Base-by-base conservation (phyloP, 2,329 filamentous ascomycete genomes). In the Aspergillus floridensis region DNA sequence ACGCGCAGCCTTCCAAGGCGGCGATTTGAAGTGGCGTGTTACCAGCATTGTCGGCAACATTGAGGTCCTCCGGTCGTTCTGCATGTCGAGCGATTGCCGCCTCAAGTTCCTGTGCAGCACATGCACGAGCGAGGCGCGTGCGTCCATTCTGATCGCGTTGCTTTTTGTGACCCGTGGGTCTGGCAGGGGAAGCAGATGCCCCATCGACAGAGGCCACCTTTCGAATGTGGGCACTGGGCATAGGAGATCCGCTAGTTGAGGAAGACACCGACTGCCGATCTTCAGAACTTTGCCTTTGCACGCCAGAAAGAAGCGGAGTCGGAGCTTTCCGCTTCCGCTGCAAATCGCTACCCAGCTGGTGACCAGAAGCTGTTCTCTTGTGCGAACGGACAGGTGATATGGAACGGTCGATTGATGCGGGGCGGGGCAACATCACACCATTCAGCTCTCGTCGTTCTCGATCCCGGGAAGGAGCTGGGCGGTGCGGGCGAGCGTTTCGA, bases 11-110 rank as follows among this genome's bases (percentile, higher is more conserved):
- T 70, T 95, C 89, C 59, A 99, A 82, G 32, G 93, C 88, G 35
- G 95, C 93, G 65, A 96, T 95, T 74, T 99, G 95, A 35, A 99
- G 81, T 24, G 95, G 95, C 1, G 93, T 96, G 70, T 98, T 98
- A n/a, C 92, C 91, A 14, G 95, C 95, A 72, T 96, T 96, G 71
- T 99, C 95, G 24, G 91, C 87, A 59, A 93, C 85, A 67, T 99
- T 91, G 56, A 98, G 76, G 74, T 98, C 92, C 63, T 96, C 91
- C 0, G 92, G 92, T 21, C 92, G 86, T 71, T 96, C 91, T 8
- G 84, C 81, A 32, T 92, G 83, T 63, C 90, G 86, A 66, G 86
- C 84, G 72, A 90, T 93, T 16, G 91, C 92, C 10, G 82, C 81
- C 1, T 93, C 90, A 57, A 95, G 84, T 70, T 96, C 91, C 53